phyloP scores from a whole-genome alignment of 1,139 yeast species.

The Trichomonascaceae sp. region DNA sequence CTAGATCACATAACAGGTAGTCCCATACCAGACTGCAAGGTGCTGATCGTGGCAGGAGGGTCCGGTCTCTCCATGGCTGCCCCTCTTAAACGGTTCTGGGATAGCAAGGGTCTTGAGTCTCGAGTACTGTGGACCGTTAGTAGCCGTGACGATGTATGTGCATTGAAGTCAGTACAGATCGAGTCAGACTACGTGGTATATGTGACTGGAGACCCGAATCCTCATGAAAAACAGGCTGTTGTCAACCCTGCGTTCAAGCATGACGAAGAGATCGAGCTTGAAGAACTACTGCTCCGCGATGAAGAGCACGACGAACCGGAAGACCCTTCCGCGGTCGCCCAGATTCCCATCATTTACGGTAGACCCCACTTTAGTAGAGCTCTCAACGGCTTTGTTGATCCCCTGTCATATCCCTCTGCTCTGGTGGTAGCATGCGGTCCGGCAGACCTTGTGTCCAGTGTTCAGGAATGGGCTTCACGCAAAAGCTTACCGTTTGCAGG shows the following conservation, averaged over 20 bases:
- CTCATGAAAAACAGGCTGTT: conserved; percentile 3
- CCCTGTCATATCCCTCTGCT: conserved; percentile 20
- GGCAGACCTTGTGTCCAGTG: conserved; percentile 34
- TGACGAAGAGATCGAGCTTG: conserved; percentile 16
- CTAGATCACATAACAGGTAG: conserved; percentile 15
- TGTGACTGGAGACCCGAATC: conserved; percentile 5
- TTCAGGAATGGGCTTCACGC: conserved; percentile 31
- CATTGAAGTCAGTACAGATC: conserved; percentile 25
- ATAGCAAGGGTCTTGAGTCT: conserved; percentile 8
- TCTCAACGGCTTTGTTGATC: conserved; percentile 9
- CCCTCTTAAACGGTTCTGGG: conserved; percentile 29
- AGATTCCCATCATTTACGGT: conserved; percentile 16
- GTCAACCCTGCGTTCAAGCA: conserved; percentile 2
- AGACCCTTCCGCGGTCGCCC: conserved; percentile 9
- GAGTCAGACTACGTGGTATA: conserved; percentile 3
- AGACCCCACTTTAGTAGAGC: conserved; percentile 17
- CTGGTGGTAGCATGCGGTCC: conserved; percentile 75
- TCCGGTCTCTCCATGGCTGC: conserved; percentile 73
- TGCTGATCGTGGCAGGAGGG: conserved; percentile 66
- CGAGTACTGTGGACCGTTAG: conserved; percentile 43
- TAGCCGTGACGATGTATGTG: conserved; percentile 30
- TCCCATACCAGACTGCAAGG: conserved; percentile 18
- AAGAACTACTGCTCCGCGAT: conserved; percentile 13
- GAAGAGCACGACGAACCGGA: conserved; percentile 9
- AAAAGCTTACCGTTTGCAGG: conserved; percentile 30